Evolutionary conservation across 1,139 yeast genomes (phyloP).

Genomic region (Casaregolazyma lundiana): DNA sequence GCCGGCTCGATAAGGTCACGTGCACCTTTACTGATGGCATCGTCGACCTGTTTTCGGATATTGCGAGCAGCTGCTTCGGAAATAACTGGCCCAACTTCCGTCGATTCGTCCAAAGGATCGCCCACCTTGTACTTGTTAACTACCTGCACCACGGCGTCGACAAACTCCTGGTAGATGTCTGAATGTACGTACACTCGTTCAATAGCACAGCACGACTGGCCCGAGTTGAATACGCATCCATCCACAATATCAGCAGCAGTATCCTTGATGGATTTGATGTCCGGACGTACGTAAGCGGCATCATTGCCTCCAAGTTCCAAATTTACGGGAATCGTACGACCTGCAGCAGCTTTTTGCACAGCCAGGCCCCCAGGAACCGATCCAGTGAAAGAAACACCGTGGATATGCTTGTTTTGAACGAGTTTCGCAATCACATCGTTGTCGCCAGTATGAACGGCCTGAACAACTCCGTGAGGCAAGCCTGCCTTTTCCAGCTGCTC

Average conservation of each 20-base stretch:
- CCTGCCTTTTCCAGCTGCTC: slow-evolving; percentile 65
- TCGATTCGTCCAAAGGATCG: slow-evolving; percentile 65
- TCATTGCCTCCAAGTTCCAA: slow-evolving; percentile 93
- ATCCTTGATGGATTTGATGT: slow-evolving; percentile 45
- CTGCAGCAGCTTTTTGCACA: slow-evolving; percentile 68
- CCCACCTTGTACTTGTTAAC: slow-evolving; percentile 51
- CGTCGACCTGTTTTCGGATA: slow-evolving; percentile 63
- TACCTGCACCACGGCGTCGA: slow-evolving; percentile 59
- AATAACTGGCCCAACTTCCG: slow-evolving; percentile 76
- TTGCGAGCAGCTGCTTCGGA: slow-evolving; percentile 67
- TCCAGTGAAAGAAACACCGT: slow-evolving; percentile 82
- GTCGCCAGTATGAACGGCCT: slow-evolving; percentile 54
- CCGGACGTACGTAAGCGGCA: slow-evolving; percentile 69
- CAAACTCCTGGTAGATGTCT: slow-evolving; percentile 61
- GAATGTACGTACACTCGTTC: slow-evolving; percentile 77
- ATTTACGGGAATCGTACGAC: slow-evolving; percentile 69
- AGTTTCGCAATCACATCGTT: slow-evolving; percentile 62
- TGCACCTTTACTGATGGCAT: slow-evolving; percentile 70
- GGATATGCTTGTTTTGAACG: slow-evolving; percentile 50
- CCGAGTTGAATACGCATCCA: slow-evolving; percentile 81
- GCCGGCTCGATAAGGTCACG: slow-evolving; percentile 68
- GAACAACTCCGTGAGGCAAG: slow-evolving; percentile 75
- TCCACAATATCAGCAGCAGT: slow-evolving; percentile 83
- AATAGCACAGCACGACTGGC: slow-evolving; percentile 89
- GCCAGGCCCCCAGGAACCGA: slow-evolving; percentile 77